Conservation (phyloP, 176 grass and related monocot species). For the Lolium multiflorum region DNA sequence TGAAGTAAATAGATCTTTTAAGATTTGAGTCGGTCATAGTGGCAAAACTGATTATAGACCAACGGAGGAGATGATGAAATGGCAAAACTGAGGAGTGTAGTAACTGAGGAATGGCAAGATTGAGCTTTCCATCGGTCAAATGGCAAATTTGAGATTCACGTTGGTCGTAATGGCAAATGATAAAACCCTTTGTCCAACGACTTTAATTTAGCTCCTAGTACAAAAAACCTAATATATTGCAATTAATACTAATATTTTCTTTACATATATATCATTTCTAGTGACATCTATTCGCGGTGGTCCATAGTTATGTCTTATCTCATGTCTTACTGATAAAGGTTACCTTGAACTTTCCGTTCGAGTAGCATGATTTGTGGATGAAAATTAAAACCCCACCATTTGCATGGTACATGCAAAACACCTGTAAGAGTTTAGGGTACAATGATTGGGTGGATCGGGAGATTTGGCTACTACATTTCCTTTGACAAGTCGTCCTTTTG, state of each 20-base stretch:
- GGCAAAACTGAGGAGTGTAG: no score
- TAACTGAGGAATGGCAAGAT: no score
- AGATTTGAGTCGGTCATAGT: no score
- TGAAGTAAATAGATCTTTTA: no score
- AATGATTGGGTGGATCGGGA: slow-evolving; percentile 48
- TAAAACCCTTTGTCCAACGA: not conserved
- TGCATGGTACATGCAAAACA: not conserved
- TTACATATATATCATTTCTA: not conserved
- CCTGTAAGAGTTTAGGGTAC: slow-evolving; percentile 42
- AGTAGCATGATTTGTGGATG: not conserved
- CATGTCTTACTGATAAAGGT: not conserved
- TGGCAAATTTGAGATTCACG: no score
- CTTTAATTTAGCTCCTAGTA: not conserved
- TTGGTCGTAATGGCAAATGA: no score
- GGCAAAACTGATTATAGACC: no score
- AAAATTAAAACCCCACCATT: slow-evolving; percentile 32
- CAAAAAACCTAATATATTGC: not conserved
- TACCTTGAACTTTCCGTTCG: slow-evolving; percentile 32
- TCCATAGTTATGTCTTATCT: not conserved
- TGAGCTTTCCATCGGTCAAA: no score
- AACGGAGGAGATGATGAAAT: no score
- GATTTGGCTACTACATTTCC: slow-evolving; percentile 7
- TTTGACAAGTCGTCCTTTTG: slow-evolving; percentile 19
- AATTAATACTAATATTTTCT: not conserved
- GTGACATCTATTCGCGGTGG: not conserved